Base-by-base conservation (phyloP, 805 yeast genomes). In the Cyberlindnera japonica region DNA sequence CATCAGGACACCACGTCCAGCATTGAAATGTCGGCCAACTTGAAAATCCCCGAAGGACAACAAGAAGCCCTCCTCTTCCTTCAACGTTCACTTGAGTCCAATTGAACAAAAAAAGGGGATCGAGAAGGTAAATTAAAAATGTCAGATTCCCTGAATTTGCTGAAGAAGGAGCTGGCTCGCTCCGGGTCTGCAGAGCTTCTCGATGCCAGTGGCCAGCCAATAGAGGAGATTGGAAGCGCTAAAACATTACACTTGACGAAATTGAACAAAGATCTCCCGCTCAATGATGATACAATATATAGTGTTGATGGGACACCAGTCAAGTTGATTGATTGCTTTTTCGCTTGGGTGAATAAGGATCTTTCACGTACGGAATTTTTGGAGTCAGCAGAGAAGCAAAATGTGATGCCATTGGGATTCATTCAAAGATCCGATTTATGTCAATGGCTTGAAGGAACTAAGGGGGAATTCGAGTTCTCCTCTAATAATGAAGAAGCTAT, bases 381-480 rank as follows among this genome's bases (percentile, higher is more conserved):
- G 44, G 73, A 79, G 10, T 80, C 76, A 27, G 86, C 96, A 48
- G 82, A 78, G 53, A 73, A 71, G 36, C 65, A 73, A 28, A 72
- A 75, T 3, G 71, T 91, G 24, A 70, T 78, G 3, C 86, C 86
- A 47, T 75, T 91, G 57, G 79, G 86, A 42, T 90, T 91, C 57
- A 63, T 86, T 58, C 95, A 88, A 53, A 80, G 95, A 63, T 81
- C 88, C 8, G 96, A 91, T 57, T 71, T 91, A 45, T 71, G 83
- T 40, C 75, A 86, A 22, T 90, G 93, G 89, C 71, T 91, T 37
- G 74, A 73, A 44, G 96, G 96, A 4, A 70, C 77, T 16, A 68
- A 79, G 3, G 77, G 72, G 27, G 68, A 72, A 18, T 79, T 86
- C 47, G 74, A 77, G 39, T 81, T 73, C 56, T 63, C 81, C 24